Evolutionary conservation across 176 grass and related monocot genomes (phyloP), one percentile per base, ranked within the genome.

Genomic region (Zea luxurians): DNA sequence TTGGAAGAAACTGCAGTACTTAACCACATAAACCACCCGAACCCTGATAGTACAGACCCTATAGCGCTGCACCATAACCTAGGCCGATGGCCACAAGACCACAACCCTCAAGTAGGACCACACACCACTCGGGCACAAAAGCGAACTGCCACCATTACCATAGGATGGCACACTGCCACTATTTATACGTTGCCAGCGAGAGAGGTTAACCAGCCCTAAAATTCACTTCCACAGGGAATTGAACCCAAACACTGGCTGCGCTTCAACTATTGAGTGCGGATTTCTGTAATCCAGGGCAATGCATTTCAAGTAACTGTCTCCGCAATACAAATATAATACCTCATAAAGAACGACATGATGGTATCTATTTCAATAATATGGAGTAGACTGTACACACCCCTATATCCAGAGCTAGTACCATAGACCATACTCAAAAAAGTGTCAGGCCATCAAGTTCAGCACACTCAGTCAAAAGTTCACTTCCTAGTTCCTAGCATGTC

Each of bases 371-470:
- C 18, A 59, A 79, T 63, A 74, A 59, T 18, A 18, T 2, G 0
- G 7, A 18, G 6, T 57, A 60, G 3, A 59, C 4, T 54, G 37
- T 46, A 43, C 34, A 43, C 15, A 41, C 57, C 37, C 6, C 27
- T 83, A 61, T 58, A 68, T 34, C 10, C 10, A 48, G 5, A 69
- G 69, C 17, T 20, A 48, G 65, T 5, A 77, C 43, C 15, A 49
- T 42, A 83, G 42, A 70, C 43, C 27, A 61, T 48, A 83, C 16
- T 21, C 2, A 76, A 66, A 71, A 58, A 82, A 64, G 27, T 8
- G 27, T 43, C 17, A 42, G n/a, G 52, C 70, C 45, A 64, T 65
- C 2, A 41, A 50, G 3, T 21, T 43, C 5, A 55, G 16, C 16
- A 55, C n/a, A 16, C 53, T 52, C 53, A n/a, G 7, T 57, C 18